Evolutionary conservation across 768 basidiomycete species (phyloP), one percentile per base, ranked within the genome.

Genomic region (Cystobasidium ongulense): DNA sequence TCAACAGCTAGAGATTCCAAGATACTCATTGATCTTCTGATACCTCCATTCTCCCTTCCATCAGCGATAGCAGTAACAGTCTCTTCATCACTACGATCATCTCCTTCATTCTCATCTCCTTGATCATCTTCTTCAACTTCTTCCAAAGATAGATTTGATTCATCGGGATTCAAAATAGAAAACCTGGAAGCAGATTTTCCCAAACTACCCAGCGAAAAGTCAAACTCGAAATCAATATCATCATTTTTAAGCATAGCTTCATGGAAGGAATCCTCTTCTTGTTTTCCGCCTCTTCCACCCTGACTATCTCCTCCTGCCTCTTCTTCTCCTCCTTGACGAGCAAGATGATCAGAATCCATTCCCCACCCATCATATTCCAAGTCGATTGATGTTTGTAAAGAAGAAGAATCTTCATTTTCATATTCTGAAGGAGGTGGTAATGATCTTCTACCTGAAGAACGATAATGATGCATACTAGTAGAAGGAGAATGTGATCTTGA

Each of bases 211-310:
- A 61, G 31, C 35, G 52, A 77, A 38, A 63, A 65, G 15, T 77
- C 78, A 74, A 77, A 79, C 43, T 76, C 77, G 36, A 79, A 77
- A 46, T 79, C 78, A 33, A 78, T 62, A 39, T 57, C 76, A 72
- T 57, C 76, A 72, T 74, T 74, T 75, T 57, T 75, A 18, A 79
- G 76, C 76, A 79, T 79, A 13, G 77, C 77, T 53, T 77, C 77
- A 70, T 79, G 78, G 75, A 77, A 79, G 4, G 46, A 50, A 50
- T 50, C 46, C 18, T 50, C 46, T n/a, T 17, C 3, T 8, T 50
- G 15, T 50, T 21, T 21, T n/a, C 15, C 15, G 21, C 46, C 46
- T 21, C 39, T 7, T 39, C 39, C 39, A 39, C 17, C 39, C 7
- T 39, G 8, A 39, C 17, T 17, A 39, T 39, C 39, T 7, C 17